These are phyloP conservation scores for Psophocarpus tetragonolobus DNA, from an alignment of 306 rosid genomes.

Conservation along the genomic window DNA sequence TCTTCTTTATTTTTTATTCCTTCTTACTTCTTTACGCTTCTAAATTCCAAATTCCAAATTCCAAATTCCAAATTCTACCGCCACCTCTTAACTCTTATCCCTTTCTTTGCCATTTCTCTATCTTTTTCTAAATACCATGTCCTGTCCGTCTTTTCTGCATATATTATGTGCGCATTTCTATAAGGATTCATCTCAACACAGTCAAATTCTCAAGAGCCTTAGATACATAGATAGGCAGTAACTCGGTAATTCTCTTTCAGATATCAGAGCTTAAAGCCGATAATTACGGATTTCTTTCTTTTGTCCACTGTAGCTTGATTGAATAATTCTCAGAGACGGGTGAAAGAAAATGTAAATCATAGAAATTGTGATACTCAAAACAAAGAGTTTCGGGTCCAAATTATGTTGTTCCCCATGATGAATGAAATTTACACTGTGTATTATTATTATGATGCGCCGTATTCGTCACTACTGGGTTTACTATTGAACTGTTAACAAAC, in stretches of 20 bases:
- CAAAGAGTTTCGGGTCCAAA: background rate
- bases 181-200: background rate
- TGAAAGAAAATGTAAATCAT: background rate
- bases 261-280: background rate
- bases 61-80: no score
- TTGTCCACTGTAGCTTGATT: constrained; percentile 2
- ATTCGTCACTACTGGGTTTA: background rate
- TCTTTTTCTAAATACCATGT: no score
- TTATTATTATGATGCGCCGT: background rate
- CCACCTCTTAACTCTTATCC: no score
- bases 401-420: background rate
- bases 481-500: background rate
- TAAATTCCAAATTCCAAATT: background rate
- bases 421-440: background rate
- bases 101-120: no score
- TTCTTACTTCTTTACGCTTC: background rate
- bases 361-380: background rate
- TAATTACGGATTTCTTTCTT: background rate
- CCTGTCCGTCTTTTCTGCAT: no score
- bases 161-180: no score
- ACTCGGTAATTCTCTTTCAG: background rate
- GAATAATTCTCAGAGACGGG: background rate
- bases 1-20: background rate
- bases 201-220: background rate
- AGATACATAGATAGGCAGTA: no score